These are phyloP conservation scores for Tricholoma bakamatsutake DNA, from an alignment of 768 basidiomycete species.

Conservation along the genomic window DNA sequence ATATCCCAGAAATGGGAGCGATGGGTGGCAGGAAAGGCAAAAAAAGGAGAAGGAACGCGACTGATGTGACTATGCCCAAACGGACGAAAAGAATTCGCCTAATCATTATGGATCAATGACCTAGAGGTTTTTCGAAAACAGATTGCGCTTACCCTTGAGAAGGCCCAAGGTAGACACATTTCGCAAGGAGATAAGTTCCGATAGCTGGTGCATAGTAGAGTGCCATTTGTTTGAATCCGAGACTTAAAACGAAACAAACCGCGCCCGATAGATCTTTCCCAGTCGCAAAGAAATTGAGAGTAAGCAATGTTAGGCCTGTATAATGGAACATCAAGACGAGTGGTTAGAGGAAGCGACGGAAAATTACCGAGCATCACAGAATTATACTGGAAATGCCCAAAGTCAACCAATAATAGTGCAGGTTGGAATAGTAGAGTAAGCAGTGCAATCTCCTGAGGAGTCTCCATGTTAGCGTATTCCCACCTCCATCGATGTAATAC, in stretches of 20 bases:
- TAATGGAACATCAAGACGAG: neutral
- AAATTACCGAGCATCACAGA: conserved; percentile 82
- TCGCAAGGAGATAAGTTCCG: conserved; percentile 86
- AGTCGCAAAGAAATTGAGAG: conserved; percentile 63
- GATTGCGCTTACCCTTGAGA: conserved; percentile 50
- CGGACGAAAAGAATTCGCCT: conserved; percentile 51
- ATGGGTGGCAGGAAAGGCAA: conserved; percentile 75
- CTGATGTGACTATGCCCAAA: conserved; percentile 54
- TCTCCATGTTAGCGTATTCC: conserved; percentile 1
- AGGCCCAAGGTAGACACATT: conserved; percentile 79
- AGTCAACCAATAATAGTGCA: conserved; percentile 77
- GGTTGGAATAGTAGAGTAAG: conserved; percentile 78
- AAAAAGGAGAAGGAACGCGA: conserved; percentile 67
- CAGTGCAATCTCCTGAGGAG: conserved; percentile 55
- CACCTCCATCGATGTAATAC: conserved; percentile 7
- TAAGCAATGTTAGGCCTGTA: conserved; percentile 63
- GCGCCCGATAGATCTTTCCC: conserved; percentile 74
- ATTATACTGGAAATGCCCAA: conserved; percentile 96
- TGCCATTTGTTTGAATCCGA: conserved; percentile 96
- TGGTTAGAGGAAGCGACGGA: neutral
- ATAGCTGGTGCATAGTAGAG: conserved; percentile 91
- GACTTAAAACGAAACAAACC: conserved; percentile 72
- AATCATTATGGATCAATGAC: conserved; percentile 17
- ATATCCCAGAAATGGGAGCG: conserved; percentile 39
- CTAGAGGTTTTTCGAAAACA: neutral